A percentile compares a stretch with the other conserved stretches of the same genome.
Evolutionary conservation across 108 stramenopile species (phyloP).

Genomic region (Nannochloropsis gaditana): DNA sequence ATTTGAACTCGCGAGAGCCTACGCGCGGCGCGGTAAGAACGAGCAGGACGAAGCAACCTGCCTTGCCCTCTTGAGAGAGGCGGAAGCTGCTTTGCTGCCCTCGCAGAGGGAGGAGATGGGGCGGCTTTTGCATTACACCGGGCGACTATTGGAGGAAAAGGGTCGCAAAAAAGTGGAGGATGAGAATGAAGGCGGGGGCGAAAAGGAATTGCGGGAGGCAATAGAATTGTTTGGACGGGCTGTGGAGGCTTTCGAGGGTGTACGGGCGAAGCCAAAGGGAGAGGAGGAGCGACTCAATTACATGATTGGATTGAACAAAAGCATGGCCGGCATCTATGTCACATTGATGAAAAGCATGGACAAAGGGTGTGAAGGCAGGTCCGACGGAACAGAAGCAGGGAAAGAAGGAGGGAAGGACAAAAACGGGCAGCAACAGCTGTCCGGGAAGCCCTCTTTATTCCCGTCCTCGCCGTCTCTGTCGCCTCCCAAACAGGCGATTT

Average conservation of each 20-base stretch:
- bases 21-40: not conserved
- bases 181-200: not conserved
- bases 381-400: not conserved
- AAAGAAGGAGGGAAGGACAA: not conserved
- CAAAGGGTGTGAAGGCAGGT: not conserved
- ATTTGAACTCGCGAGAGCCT: not conserved
- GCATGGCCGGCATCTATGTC: not conserved
- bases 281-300: not conserved
- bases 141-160: not conserved
- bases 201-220: constrained; percentile 4
- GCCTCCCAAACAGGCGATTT: not conserved
- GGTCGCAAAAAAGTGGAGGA: not conserved
- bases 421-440: no score
- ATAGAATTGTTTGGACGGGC: not conserved
- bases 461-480: not conserved
- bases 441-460: not conserved
- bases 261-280: not conserved
- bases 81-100: not conserved
- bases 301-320: not conserved
- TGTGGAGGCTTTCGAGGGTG: not conserved
- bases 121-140: not conserved
- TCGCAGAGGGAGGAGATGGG: constrained; percentile 1
- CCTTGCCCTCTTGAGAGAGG: not conserved
- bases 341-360: not conserved
- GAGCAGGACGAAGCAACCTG: not conserved